phyloP scores from a whole-genome alignment of 2,329 filamentous ascomycete genomes.

The Ilyonectria robusta region DNA sequence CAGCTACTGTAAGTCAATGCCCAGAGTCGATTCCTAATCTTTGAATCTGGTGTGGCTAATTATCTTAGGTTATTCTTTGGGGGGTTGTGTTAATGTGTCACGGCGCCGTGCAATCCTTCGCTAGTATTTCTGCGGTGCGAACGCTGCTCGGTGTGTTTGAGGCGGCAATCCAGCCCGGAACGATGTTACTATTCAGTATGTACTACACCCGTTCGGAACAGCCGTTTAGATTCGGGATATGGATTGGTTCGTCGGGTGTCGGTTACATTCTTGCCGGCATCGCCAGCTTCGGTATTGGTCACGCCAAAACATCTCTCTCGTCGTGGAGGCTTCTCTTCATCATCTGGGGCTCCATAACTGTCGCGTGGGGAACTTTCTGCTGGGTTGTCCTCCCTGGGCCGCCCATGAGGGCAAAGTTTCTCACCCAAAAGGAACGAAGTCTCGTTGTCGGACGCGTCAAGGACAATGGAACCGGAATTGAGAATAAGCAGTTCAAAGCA shows the following conservation, averaged over 20 bases:
- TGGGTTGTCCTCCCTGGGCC: constrained; percentile 67
- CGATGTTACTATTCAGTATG: constrained; percentile 38
- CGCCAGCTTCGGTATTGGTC: constrained; percentile 38
- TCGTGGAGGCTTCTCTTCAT: constrained; percentile 37
- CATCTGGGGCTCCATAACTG: constrained; percentile 44
- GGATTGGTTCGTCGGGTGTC: constrained; percentile 34
- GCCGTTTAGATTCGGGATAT: constrained; percentile 37
- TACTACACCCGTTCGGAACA: constrained; percentile 39
- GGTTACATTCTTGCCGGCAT: constrained; percentile 40
- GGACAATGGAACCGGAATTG: constrained; percentile 65
- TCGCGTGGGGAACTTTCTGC: constrained; percentile 68
- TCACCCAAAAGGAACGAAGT: constrained; percentile 60
- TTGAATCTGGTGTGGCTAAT: not conserved
- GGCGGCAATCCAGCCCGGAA: constrained; percentile 30
- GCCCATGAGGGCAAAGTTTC: constrained; percentile 64
- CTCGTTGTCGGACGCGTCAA: constrained; percentile 64
- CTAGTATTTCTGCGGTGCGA: constrained; percentile 21
- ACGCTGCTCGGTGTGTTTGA: constrained; percentile 33
- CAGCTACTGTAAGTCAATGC: constrained; percentile 25
- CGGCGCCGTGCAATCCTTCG: constrained; percentile 26
- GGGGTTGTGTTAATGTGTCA: constrained; percentile 30
- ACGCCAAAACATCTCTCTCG: constrained; percentile 20
- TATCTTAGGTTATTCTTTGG: constrained; percentile 25
- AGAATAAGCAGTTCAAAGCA: constrained; percentile 65
- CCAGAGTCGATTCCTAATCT: not conserved